phyloP scores from a whole-genome alignment of 2,329 filamentous ascomycete species.

The Dothistroma pini region DNA sequence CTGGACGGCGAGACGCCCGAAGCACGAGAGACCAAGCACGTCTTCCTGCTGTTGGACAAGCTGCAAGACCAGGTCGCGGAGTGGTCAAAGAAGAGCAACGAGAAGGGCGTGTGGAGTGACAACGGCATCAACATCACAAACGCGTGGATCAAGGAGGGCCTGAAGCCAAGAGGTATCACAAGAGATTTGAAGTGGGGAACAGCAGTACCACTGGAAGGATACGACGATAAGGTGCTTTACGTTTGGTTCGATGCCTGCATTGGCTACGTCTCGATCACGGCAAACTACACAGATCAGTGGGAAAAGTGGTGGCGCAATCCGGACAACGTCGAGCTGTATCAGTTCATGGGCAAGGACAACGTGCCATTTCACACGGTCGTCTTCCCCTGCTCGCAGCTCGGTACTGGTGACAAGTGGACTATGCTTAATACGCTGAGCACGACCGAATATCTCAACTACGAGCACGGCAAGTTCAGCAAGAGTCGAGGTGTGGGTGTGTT shows the following conservation, averaged over 20 bases:
- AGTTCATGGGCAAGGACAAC: constrained; percentile 95
- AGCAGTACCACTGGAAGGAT: constrained; percentile 56
- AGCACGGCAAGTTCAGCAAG: constrained; percentile 89
- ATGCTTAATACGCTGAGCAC: constrained; percentile 84
- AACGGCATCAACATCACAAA: constrained; percentile 75
- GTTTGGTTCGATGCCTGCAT: constrained; percentile 93
- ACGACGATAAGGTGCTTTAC: constrained; percentile 79
- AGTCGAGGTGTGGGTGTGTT: constrained; percentile 87
- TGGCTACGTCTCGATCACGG: constrained; percentile 92
- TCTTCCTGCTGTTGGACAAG: constrained; percentile 83
- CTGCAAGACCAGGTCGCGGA: constrained; percentile 71
- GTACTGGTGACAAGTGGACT: constrained; percentile 82
- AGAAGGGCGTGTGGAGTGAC: constrained; percentile 70
- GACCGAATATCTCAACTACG: constrained; percentile 86
- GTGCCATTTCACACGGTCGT: constrained; percentile 86
- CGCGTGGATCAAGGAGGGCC: constrained; percentile 76
- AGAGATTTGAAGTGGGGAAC: constrained; percentile 89
- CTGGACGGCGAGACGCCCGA: constrained; percentile 80
- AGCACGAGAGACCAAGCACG: constrained; percentile 78
- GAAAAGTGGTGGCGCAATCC: constrained; percentile 93
- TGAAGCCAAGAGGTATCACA: constrained; percentile 85
- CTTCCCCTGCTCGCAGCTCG: constrained; percentile 83
- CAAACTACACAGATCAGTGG: constrained; percentile 84
- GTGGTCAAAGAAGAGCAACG: constrained; percentile 72
- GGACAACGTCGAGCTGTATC: constrained; percentile 81